Conservation (phyloP, 306 rosid genomes). For the Amphicarpaea edgeworthii region DNA sequence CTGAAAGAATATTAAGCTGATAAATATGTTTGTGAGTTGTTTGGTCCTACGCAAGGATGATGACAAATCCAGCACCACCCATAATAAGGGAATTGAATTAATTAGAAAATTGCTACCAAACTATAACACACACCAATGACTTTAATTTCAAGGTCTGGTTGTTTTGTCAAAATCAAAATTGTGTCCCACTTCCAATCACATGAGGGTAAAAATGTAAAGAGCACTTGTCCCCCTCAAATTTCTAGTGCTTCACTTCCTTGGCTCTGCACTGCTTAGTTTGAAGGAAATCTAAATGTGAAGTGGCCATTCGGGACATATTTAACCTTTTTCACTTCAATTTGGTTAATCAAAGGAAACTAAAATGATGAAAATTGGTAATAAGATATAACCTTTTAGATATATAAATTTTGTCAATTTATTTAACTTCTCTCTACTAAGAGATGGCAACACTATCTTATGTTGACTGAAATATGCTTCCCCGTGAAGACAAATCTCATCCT, state of each 20-base stretch:
- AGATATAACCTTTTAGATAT: neutral
- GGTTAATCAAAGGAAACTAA: neutral
- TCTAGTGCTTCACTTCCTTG: constrained; percentile 12
- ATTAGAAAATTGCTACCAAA: neutral
- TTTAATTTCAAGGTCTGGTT: neutral
- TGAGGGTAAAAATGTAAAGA: constrained; percentile 10
- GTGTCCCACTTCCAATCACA: constrained; percentile 20
- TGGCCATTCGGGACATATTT: neutral
- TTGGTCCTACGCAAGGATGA: constrained; percentile 44
- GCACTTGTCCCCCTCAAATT: neutral
- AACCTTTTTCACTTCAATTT: constrained; percentile 9
- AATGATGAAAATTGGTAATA: constrained; percentile 5
- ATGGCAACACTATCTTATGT: neutral
- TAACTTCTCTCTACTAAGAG: neutral
- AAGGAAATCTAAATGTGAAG: neutral
- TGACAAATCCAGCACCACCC: constrained; percentile 37
- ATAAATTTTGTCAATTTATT: neutral
- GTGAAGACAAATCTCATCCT: neutral
- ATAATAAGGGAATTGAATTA: constrained; percentile 31
- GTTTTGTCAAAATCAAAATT: constrained; percentile 24
- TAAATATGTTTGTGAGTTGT: constrained; percentile 20
- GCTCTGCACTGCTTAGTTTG: neutral
- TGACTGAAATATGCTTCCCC: neutral
- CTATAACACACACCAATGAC: constrained; percentile 21
- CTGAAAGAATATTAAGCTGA: constrained; percentile 22